Evolutionary conservation across 2,329 filamentous ascomycete species (phyloP).

Genomic region (Ustulina deusta): DNA sequence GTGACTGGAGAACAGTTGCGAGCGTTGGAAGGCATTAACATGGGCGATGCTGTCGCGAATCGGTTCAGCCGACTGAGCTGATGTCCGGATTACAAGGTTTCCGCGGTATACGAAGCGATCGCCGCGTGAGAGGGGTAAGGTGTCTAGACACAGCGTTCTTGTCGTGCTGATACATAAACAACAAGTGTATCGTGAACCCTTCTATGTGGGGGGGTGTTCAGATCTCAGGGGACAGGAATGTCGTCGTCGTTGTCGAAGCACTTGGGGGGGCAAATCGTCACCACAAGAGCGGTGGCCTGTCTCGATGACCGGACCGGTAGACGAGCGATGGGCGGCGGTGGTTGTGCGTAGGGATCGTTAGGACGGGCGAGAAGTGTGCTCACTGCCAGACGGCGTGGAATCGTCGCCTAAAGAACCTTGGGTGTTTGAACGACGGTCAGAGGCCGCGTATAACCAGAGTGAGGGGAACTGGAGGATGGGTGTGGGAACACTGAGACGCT

Average conservation of each 20-base stretch:
- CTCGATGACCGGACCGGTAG: constrained; percentile 30
- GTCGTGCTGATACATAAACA: constrained; percentile 99
- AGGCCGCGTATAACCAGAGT: constrained; percentile 28
- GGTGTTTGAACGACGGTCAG: constrained; percentile 26
- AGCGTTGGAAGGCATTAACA: constrained; percentile 69
- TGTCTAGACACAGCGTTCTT: constrained; percentile 90
- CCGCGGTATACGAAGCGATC: constrained; percentile 95
- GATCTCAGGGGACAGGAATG: constrained; percentile 29
- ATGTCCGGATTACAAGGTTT: constrained; percentile 92
- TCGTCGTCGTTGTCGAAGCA: constrained; percentile 29
- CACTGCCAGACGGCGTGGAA: background rate
- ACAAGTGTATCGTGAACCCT: constrained; percentile 58
- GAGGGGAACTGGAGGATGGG: constrained; percentile 23
- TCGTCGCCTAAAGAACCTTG: background rate
- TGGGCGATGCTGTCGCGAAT: constrained; percentile 53
- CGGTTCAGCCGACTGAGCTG: constrained; percentile 89
- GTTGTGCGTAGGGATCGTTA: constrained; percentile 19
- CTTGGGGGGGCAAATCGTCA: constrained; percentile 34
- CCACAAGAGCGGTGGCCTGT: constrained; percentile 31
- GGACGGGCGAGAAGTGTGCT: constrained; percentile 13
- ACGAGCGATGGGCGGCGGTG: background rate
- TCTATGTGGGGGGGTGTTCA: constrained; percentile 49
- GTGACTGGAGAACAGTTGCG: constrained; percentile 62
- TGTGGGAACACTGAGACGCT: constrained; percentile 22
- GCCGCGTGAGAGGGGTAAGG: constrained; percentile 88